Base-by-base conservation (phyloP, 129 eudicot species). In the Artemisia argyi region DNA sequence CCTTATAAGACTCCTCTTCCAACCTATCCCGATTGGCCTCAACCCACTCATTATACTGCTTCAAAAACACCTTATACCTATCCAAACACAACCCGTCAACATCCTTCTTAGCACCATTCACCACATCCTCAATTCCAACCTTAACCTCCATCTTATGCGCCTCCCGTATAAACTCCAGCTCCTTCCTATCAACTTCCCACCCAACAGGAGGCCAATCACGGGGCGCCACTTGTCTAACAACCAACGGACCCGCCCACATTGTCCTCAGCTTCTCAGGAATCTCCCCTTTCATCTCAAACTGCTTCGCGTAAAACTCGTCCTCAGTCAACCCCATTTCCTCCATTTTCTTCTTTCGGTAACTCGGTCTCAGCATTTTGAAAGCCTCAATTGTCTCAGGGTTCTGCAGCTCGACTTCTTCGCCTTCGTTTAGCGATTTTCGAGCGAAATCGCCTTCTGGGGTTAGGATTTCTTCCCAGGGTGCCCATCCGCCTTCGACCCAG, bases 191-290 rank as follows among this genome's bases (percentile, higher is more conserved):
- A 69, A 95, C 97, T 76, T 81, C 85, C 99, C 97, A 95, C n/a
- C 97, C 99, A 30, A 84, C 75, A 4, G 97, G 99, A 19, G 99
- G 99, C 99, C 99, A 95, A 55, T 95, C 99, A 18, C 99, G 69
- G 0, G 99, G 99, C 19, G 99, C 89, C 39, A 95, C 90, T 2
- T 84, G 89, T 2, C 96, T 72, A 39, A 95, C 87, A 68, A 95
- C 91, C 85, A 90, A 0, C 7, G 96, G 97, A 72, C 87, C 96
- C 0, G 87, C 83, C 97, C 97, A 95, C 46, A 47, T 9, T 14
- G 97, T 90, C 73, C 51, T 59, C 84, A 88, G 68, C 11, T 87
- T 86, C 26, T 84, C 94, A 1, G 96, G 92, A 35, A 79, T 91
- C 39, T 88, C 97, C 0, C 97, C 99, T 65, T 86, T 84, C 56